Percentiles rank a stretch among this genome's conserved stretches.
These are phyloP conservation scores for Alternaria sp. DNA, from an alignment of 2,329 filamentous ascomycete species.

Conservation along the genomic window DNA sequence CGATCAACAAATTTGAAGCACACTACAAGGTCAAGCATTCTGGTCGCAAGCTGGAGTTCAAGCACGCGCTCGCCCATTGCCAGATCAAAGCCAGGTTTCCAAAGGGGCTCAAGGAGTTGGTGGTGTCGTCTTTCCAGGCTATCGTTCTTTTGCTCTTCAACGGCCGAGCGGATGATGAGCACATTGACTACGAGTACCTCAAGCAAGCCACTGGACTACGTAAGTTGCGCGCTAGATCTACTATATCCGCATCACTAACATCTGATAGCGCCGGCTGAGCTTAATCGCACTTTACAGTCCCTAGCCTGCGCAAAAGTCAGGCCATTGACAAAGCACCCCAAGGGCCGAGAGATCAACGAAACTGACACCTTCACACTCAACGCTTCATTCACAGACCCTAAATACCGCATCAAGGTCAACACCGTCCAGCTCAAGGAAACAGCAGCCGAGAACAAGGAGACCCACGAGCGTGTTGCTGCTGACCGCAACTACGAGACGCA, in stretches of 20 bases:
- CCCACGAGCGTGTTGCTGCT: constrained; percentile 84
- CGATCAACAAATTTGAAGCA: constrained; percentile 79
- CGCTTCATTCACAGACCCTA: constrained; percentile 74
- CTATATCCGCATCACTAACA: constrained; percentile 12
- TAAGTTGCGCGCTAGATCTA: constrained; percentile 47
- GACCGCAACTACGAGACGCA: constrained; percentile 97
- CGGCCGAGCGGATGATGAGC: constrained; percentile 64
- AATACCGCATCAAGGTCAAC: constrained; percentile 96
- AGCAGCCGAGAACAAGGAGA: constrained; percentile 90
- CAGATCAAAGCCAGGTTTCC: constrained; percentile 81
- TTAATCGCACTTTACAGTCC: constrained; percentile 90
- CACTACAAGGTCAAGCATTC: constrained; percentile 92
- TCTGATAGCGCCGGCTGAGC: constrained; percentile 70
- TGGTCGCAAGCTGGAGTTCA: constrained; percentile 86
- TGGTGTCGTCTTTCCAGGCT: constrained; percentile 91
- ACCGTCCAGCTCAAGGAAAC: constrained; percentile 98
- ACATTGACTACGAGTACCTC: constrained; percentile 78
- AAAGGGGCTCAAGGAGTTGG: constrained; percentile 82
- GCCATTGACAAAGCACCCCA: constrained; percentile 84
- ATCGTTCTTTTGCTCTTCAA: constrained; percentile 93
- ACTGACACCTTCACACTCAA: constrained; percentile 90
- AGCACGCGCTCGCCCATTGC: constrained; percentile 90
- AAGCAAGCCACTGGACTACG: constrained; percentile 74
- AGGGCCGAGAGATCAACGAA: constrained; percentile 76
- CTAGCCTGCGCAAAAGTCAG: constrained; percentile 89